Percentiles rank a stretch among this genome's conserved stretches.
Evolutionary conservation across 139 green algal genomes (phyloP).

Genomic region (Haematococcus lacustris): DNA sequence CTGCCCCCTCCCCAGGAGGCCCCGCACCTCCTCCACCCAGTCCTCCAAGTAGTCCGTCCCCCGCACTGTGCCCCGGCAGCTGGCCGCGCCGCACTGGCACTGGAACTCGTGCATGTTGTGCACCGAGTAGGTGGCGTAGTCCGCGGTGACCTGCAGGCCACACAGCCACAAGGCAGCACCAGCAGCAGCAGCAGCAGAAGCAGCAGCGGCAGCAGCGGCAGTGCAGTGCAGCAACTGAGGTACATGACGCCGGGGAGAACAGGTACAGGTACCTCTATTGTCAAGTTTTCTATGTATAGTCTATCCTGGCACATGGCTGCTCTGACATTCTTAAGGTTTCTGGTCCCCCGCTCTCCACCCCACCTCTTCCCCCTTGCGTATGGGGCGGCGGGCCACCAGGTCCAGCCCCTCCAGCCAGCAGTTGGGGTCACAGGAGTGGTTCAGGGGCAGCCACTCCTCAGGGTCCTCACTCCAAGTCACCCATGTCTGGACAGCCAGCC

Average conservation of each 20-base stretch:
- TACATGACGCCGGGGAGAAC: too few relatives aligned
- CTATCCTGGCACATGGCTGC: too few relatives aligned
- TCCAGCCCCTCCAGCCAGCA: constrained; percentile 17
- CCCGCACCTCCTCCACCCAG: not conserved
- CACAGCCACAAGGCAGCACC: too few relatives aligned
- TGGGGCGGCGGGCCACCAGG: constrained; percentile 18
- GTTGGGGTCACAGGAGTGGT: constrained; percentile 28
- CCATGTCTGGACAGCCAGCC: constrained; percentile 1
- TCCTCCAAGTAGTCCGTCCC: not conserved
- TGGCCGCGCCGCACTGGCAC: constrained; percentile 8
- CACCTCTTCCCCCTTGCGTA: constrained; percentile 6
- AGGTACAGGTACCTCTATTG: too few relatives aligned
- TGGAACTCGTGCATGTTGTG: constrained; percentile 15
- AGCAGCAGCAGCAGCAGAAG: too few relatives aligned
- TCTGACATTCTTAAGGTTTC: too few relatives aligned
- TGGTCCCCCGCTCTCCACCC: too few relatives aligned
- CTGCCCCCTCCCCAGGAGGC: too few relatives aligned
- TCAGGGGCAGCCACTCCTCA: constrained; percentile 13
- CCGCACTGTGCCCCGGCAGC: not conserved
- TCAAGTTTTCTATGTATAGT: too few relatives aligned
- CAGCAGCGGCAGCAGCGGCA: too few relatives aligned
- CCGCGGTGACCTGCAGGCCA: constrained; percentile 9
- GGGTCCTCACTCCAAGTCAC: constrained; percentile 19
- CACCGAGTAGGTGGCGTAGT: constrained; percentile 16
- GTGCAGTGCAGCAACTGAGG: too few relatives aligned